Base-by-base conservation (phyloP, 352 stramenopile genomes). In the Phytophthora sp. region DNA sequence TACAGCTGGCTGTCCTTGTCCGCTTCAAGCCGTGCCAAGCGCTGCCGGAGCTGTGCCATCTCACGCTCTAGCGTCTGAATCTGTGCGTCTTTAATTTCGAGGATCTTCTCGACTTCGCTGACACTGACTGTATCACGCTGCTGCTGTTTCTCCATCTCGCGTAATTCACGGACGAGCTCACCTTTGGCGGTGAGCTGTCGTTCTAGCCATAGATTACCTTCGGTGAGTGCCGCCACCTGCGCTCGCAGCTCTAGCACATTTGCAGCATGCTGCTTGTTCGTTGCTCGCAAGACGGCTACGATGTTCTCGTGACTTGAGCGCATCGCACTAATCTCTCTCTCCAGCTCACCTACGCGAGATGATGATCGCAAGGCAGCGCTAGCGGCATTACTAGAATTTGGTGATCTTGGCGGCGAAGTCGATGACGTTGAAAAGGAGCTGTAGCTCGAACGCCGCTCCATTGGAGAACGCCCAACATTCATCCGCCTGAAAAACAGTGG, bases 251-350 rank as follows among this genome's bases (percentile, higher is more conserved):
- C 82, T 7, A 89, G 65, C 5, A 91, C 79, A 24, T 89, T 89
- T 17, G 51, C 75, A 1, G 79, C 79, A 49, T 89, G 79, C 57
- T 91, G 79, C 46, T 87, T 84, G 68, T 91, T 91, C 54, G 77
- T 88, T 17, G 79, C 77, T 23, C 82, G 75, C 3, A 91, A 69
- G 43, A 88, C 79, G 1, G 79, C 79, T 15, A 91, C 78, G 31
- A 89, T 73, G 60, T 89, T 91, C 57, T 88, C 77, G 64, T 91
- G 79, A 54, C 84, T 91, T 2, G 75, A 84, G 5, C 77, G 77
- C 69, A 82, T 88, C 44, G 62, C 66, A 54, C 54, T 71, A 41
- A 91, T 88, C 64, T 89, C 82, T n/a, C 62, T 69, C 41, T 91
- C 79, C 4, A 91, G 69, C 52, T 89, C 82, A 2, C 54, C 52